These are phyloP conservation scores for Dipodascopsis uninucleata DNA, from an alignment of 805 yeast species.

Conservation along the genomic window DNA sequence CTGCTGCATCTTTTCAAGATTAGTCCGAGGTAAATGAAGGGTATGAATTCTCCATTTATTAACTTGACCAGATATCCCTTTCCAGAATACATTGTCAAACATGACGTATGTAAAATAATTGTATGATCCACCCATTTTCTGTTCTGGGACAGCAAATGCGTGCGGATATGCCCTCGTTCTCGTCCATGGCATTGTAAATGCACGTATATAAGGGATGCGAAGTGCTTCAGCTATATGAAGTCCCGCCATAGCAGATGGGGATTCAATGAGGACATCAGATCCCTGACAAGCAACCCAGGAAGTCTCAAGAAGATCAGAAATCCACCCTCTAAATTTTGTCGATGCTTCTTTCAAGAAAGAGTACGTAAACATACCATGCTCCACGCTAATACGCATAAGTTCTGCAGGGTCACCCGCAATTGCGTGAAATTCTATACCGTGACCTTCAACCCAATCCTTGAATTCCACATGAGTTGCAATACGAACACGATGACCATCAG, in stretches of 20 bases:
- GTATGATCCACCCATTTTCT: constrained; percentile 87
- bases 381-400: constrained; percentile 87
- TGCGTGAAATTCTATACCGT: constrained; percentile 64
- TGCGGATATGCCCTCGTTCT: constrained; percentile 93
- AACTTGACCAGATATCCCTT: constrained; percentile 80
- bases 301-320: constrained; percentile 61
- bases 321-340: constrained; percentile 76
- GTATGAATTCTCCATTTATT: constrained; percentile 79
- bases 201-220: constrained; percentile 84
- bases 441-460: constrained; percentile 62
- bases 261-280: constrained; percentile 80
- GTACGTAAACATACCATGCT: constrained; percentile 82
- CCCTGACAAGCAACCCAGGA: constrained; percentile 87
- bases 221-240: constrained; percentile 92
- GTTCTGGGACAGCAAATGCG: constrained; percentile 93
- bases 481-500: constrained; percentile 78
- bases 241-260: constrained; percentile 97
- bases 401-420: constrained; percentile 93
- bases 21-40: constrained; percentile 64
- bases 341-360: constrained; percentile 81
- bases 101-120: constrained; percentile 88
- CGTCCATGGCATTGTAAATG: constrained; percentile 99
- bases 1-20: constrained; percentile 66
- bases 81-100: constrained; percentile 92
- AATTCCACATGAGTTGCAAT: constrained; percentile 88